These are phyloP conservation scores for Sclerotinia borealis DNA, from an alignment of 2,329 filamentous ascomycete species.

Conservation along the genomic window DNA sequence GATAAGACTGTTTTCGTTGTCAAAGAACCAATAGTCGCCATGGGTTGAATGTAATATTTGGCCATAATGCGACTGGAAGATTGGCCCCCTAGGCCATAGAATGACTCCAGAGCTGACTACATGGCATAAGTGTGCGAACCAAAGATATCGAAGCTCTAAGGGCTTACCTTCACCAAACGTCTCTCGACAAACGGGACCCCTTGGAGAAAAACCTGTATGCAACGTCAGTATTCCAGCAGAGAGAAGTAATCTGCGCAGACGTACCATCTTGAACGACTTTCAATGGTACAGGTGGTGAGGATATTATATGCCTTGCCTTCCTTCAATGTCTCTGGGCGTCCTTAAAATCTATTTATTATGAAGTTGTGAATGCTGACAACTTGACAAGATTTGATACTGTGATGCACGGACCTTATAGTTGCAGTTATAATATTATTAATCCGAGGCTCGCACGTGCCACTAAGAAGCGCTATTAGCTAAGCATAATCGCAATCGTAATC, in stretches of 20 bases:
- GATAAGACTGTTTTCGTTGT: constrained; percentile 71
- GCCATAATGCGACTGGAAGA: constrained; percentile 72
- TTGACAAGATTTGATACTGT: constrained; percentile 8
- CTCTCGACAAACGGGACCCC: constrained; percentile 80
- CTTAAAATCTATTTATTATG: background rate
- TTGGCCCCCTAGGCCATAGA: constrained; percentile 77
- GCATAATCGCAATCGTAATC: too few relatives aligned
- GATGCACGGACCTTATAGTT: constrained; percentile 15
- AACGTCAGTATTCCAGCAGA: constrained; percentile 8
- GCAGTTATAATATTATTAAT: background rate
- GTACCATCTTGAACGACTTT: constrained; percentile 25
- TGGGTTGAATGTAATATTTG: constrained; percentile 81
- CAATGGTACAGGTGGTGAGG: background rate
- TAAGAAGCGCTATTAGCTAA: too few relatives aligned
- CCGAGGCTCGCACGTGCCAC: constrained; percentile 21
- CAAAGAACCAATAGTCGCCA: constrained; percentile 69
- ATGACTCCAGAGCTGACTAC: constrained; percentile 71
- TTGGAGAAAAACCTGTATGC: constrained; percentile 63
- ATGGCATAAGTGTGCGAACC: background rate
- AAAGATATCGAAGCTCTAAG: background rate
- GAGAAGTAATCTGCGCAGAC: background rate
- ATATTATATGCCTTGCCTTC: background rate
- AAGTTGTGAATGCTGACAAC: constrained; percentile 13
- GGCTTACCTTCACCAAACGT: constrained; percentile 71
- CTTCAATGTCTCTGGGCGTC: constrained; percentile 2